Evolutionary conservation across 2,329 filamentous ascomycete genomes (phyloP), one percentile per base, ranked within the genome.

Genomic region (Trichoderma oligosporum): DNA sequence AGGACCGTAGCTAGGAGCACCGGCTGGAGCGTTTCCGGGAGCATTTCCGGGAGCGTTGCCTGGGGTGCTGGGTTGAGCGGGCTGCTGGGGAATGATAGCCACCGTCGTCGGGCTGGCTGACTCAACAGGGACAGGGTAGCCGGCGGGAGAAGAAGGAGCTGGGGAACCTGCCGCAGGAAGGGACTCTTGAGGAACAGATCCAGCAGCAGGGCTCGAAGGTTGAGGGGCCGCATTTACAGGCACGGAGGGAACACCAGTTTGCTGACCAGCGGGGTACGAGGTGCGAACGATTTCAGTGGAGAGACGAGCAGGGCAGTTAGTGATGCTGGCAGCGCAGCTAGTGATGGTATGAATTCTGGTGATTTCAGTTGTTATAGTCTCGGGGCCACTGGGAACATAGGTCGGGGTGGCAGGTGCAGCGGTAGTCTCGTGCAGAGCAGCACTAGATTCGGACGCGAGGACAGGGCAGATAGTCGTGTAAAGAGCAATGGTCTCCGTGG

Each of bases 291-390:
- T 41, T 39, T 62, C 56, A 24, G 60, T 63, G 42, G 53, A 59
- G 27, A 61, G 35, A 33, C 59, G 58, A 46, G 41, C 51, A 36
- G 51, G 51, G 41, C 51, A 55, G 41, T 55, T 55, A 41, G 51
- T 55, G 14, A 55, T 41, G 11, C 36, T 31, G 1, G 51, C 39
- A 38, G 51, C 51, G 24, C 51, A 84, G 58, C 76, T 78, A 69
- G 79, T 83, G 75, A 83, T 74, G 71, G 81, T 84, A 65, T 78
- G 72, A 66, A 80, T 73, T 65, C 74, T 73, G 67, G 80, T 83
- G 73, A 82, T 39, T 1, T 27, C 71, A 66, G 78, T 74, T 49
- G 70, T 71, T 59, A 56, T 47, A 14, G 42, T 48, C 53, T 56
- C 42, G 3, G 42, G 42, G 1, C 42, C 22, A 46, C 51, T 46